phyloP scores from a whole-genome alignment of 2,329 filamentous ascomycete genomes.

The Trichoderma cornu-damae region DNA sequence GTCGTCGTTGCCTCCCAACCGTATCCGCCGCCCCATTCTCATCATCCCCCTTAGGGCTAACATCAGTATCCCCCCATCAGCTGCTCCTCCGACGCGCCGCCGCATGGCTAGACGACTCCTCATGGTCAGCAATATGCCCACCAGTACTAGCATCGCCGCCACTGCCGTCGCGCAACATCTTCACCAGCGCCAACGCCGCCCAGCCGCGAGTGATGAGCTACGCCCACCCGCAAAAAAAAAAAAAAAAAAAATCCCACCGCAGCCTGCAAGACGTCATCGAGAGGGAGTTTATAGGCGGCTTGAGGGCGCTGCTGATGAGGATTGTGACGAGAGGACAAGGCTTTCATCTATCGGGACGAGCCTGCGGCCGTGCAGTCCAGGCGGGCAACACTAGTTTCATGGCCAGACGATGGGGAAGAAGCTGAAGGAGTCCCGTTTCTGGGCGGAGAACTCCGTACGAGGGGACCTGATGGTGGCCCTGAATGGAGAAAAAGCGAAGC shows the following conservation, averaged over 20 bases:
- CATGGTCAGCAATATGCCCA: background rate
- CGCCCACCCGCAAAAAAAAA: conserved; percentile 26
- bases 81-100: too few relatives aligned
- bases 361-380: conserved; percentile 22
- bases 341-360: conserved; percentile 3
- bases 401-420: conserved; percentile 20
- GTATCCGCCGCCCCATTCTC: background rate
- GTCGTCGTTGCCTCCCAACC: background rate
- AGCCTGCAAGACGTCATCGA: conserved; percentile 17
- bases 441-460: conserved; percentile 26
- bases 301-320: conserved; percentile 27
- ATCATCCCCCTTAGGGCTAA: background rate
- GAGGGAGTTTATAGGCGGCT: conserved; percentile 25
- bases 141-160: conserved; percentile 22
- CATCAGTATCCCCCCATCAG: conserved; percentile 4
- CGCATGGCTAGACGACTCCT: background rate
- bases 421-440: conserved; percentile 22
- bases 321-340: conserved; percentile 22
- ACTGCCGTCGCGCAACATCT: conserved; percentile 30
- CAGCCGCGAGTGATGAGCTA: conserved; percentile 31
- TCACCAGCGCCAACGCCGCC: conserved; percentile 30
- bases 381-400: conserved; percentile 21
- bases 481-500: conserved; percentile 22
- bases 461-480: conserved; percentile 25
- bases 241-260: conserved; percentile 35